Evolutionary conservation across 129 eudicot genomes (phyloP), one percentile per base, ranked within the genome.

Genomic region (Escallonia rubra): DNA sequence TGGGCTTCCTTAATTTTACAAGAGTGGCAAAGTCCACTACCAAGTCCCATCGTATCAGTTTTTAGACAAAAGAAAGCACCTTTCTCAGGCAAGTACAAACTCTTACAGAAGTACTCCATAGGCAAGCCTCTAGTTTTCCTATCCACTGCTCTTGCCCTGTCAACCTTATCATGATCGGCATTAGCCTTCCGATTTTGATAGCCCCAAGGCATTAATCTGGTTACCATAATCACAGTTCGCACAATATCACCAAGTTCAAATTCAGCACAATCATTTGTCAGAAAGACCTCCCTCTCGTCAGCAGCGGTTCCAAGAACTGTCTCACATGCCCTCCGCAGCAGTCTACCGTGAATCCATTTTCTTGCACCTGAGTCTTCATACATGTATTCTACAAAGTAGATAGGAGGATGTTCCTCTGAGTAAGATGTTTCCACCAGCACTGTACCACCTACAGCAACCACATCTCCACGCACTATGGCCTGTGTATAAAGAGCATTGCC

Each of bases 231-330:
- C 42, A 76, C 71, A 41, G 72, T 64, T 75, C 86, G 77, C 50
- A 72, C 55, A 64, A 68, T 82, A 79, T 80, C 87, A 46, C 59
- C 82, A 46, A 89, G 86, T 65, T 87, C 86, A 76, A 94, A 67
- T 6, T 90, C 88, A 79, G 65, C 49, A 54, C 99, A 94, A 15
- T 90, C 87, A 50, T 94, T 79, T 39, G 88, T 85, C 67, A 94
- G 78, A 80, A 87, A 94, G 44, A 94, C 73, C 74, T 94, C 99
- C 70, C 99, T 70, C 63, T 89, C 96, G 59, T 76, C 85, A 54
- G 90, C 90, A 42, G 93, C 74, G 67, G 82, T 80, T 46, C 99
- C 97, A 34, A 94, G 87, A 69, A 94, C 85, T 69, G 97, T 89
- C 56, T 82, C 74, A 57, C 80, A 73, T 74, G 90, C 96, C 77